A percentile compares a stretch with the other conserved stretches of the same genome.
Evolutionary conservation across 371 early-diverging fungal genomes (phyloP).

Genomic region (Rhizomucor pusillus): DNA sequence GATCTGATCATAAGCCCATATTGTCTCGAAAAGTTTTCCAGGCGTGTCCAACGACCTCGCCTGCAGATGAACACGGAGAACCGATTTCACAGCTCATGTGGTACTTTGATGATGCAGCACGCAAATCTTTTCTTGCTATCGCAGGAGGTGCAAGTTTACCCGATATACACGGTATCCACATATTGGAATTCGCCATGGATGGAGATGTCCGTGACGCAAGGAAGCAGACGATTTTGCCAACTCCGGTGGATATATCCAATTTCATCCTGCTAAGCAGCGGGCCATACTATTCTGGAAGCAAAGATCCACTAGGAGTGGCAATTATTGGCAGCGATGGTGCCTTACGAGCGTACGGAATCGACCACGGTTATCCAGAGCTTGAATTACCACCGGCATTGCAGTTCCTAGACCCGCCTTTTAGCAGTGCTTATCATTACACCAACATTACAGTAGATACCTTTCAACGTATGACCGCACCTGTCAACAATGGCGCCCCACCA

Average conservation of each 20-base stretch:
- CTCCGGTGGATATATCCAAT: slow-evolving; percentile 45
- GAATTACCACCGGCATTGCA: slow-evolving; percentile 46
- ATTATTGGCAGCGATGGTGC: slow-evolving; percentile 41
- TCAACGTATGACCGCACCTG: slow-evolving; percentile 17
- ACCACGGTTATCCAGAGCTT: slow-evolving; percentile 32
- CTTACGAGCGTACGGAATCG: slow-evolving; percentile 23
- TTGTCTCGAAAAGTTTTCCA: slow-evolving; percentile 44
- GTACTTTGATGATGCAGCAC: slow-evolving; percentile 32
- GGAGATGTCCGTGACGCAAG: slow-evolving; percentile 37
- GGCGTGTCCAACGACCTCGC: slow-evolving; percentile 15
- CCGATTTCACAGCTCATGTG: slow-evolving; percentile 56
- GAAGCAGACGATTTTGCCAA: slow-evolving; percentile 43
- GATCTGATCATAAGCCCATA: slow-evolving; percentile 38
- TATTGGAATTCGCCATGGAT: slow-evolving; percentile 42
- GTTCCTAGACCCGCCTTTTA: slow-evolving; percentile 42
- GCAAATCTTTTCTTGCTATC: slow-evolving; percentile 44
- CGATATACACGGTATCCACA: slow-evolving; percentile 46
- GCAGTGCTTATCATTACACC: slow-evolving; percentile 24
- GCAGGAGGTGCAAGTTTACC: slow-evolving; percentile 48
- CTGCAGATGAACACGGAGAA: slow-evolving; percentile 19
- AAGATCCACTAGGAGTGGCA: slow-evolving; percentile 44
- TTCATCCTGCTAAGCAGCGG: slow-evolving; percentile 46
- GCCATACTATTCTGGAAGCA: slow-evolving; percentile 42
- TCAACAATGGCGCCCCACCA: neutral
- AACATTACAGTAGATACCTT: slow-evolving; percentile 24